Evolutionary conservation across 2,329 filamentous ascomycete genomes (phyloP).

Genomic region (Pezicula radicicola): DNA sequence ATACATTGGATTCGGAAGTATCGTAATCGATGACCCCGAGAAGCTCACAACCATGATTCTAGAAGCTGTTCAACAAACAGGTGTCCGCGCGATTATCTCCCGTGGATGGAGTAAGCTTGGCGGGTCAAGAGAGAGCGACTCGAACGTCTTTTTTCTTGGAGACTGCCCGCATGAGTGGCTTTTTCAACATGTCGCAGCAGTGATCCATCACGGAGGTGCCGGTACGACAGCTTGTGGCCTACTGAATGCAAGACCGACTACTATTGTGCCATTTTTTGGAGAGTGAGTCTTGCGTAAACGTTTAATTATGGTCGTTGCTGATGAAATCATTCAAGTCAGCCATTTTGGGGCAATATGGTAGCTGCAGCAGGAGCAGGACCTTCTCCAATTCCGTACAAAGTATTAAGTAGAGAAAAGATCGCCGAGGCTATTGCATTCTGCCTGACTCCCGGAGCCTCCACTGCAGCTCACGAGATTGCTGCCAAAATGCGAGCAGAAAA

Average conservation of each 20-base stretch:
- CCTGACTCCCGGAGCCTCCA: conserved; percentile 27
- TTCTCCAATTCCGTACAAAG: conserved; percentile 33
- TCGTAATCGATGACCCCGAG: conserved; percentile 28
- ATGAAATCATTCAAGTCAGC: conserved; percentile 22
- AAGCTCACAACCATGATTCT: conserved; percentile 31
- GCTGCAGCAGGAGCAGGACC: conserved; percentile 38
- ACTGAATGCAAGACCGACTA: conserved; percentile 30
- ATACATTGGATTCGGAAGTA: conserved; percentile 8
- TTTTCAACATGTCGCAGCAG: conserved; percentile 29
- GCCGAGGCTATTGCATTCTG: conserved; percentile 33
- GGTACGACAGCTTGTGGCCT: too few species aligned
- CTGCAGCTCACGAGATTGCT: conserved; percentile 31
- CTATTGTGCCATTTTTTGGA: conserved; percentile 37
- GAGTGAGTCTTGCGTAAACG: conserved; percentile 12
- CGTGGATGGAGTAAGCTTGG: conserved; percentile 33
- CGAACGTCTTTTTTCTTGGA: neutral
- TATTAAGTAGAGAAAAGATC: conserved; percentile 31
- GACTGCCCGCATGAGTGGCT: conserved; percentile 26
- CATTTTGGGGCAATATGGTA: conserved; percentile 43
- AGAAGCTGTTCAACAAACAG: conserved; percentile 28
- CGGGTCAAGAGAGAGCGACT: too few species aligned
- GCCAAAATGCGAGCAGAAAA: conserved; percentile 31
- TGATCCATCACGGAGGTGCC: conserved; percentile 33
- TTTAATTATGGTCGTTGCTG: too few species aligned
- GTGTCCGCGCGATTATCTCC: conserved; percentile 31